Evolutionary conservation across 257 asterid genomes (phyloP).

Genomic region (Anisodus acutangulus): DNA sequence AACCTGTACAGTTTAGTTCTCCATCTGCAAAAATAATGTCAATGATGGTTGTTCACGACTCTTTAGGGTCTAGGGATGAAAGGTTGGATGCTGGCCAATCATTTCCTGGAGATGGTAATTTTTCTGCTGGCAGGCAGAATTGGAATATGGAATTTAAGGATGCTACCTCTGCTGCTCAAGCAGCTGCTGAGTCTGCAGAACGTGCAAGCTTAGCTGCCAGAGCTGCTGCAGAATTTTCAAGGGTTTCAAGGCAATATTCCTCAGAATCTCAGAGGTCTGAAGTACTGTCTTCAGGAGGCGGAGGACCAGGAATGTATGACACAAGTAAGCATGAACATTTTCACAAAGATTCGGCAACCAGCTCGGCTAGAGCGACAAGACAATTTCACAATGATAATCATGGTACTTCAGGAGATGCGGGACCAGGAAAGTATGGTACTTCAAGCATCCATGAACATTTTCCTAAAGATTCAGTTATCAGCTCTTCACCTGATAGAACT

Average conservation of each 20-base stretch:
- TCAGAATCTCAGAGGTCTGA: constrained; percentile 46
- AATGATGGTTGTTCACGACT: background rate
- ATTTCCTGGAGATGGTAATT: constrained; percentile 46
- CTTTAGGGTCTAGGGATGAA: constrained; percentile 40
- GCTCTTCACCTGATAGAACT: constrained; percentile 36
- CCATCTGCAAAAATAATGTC: background rate
- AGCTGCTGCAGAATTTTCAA: constrained; percentile 89
- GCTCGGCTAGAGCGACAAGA: constrained; percentile 35
- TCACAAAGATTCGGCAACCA: constrained; percentile 44
- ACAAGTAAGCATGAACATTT: constrained; percentile 38
- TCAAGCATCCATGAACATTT: constrained; percentile 39
- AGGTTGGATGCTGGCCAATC: constrained; percentile 35
- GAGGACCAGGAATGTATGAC: constrained; percentile 39
- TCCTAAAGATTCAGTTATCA: constrained; percentile 45
- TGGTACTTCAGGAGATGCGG: constrained; percentile 45
- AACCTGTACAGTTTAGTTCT: constrained; percentile 10
- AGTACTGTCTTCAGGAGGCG: constrained; percentile 40
- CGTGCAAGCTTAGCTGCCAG: constrained; percentile 86
- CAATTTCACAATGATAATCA: constrained; percentile 38
- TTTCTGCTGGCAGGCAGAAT: constrained; percentile 45
- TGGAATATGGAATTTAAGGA: constrained; percentile 89
- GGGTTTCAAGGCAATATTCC: constrained; percentile 46
- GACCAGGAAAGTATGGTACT: constrained; percentile 36
- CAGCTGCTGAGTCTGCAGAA: constrained; percentile 94
- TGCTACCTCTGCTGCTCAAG: constrained; percentile 88